Conservation (phyloP, 169 alveolate genomes). For the Plasmodium gonderi region DNA sequence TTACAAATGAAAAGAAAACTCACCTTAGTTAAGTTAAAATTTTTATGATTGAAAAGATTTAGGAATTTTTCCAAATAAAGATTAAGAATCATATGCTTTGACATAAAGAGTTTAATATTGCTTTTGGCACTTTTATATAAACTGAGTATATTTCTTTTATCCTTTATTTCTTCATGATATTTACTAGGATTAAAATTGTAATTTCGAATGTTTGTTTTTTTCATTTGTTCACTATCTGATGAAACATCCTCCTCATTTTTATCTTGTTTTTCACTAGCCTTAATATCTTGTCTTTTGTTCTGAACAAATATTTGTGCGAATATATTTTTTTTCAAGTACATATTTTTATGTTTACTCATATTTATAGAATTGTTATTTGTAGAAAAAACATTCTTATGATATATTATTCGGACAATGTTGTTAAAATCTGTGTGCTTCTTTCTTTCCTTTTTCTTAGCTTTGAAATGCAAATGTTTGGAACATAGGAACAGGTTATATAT, state of each 20-base stretch:
- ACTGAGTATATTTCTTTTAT: slow-evolving; percentile 40
- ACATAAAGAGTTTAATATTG: slow-evolving; percentile 43
- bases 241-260: slow-evolving; percentile 20
- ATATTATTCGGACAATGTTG: slow-evolving; percentile 49
- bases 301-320: slow-evolving; percentile 71
- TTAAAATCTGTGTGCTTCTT: slow-evolving; percentile 47
- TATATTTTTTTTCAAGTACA: slow-evolving; percentile 59
- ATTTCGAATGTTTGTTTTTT: slow-evolving; percentile 21
- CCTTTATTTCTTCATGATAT: slow-evolving; percentile 58
- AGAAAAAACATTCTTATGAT: slow-evolving; percentile 46
- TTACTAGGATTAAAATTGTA: slow-evolving; percentile 34
- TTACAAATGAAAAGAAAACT: neutral
- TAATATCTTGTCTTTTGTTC: slow-evolving; percentile 33
- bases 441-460: slow-evolving; percentile 48
- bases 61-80: slow-evolving; percentile 52
- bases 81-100: slow-evolving; percentile 64
- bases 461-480: slow-evolving; percentile 38
- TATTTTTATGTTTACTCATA: slow-evolving; percentile 46
- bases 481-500: slow-evolving; percentile 30
- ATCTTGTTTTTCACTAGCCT: slow-evolving; percentile 35
- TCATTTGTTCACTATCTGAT: slow-evolving; percentile 21
- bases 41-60: slow-evolving; percentile 62
- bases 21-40: slow-evolving; percentile 69
- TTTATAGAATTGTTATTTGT: slow-evolving; percentile 22
- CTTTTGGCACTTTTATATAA: slow-evolving; percentile 54